These are phyloP conservation scores for Oryza meridionalis DNA, from an alignment of 176 grass and related monocot genomes.

Conservation along the genomic window DNA sequence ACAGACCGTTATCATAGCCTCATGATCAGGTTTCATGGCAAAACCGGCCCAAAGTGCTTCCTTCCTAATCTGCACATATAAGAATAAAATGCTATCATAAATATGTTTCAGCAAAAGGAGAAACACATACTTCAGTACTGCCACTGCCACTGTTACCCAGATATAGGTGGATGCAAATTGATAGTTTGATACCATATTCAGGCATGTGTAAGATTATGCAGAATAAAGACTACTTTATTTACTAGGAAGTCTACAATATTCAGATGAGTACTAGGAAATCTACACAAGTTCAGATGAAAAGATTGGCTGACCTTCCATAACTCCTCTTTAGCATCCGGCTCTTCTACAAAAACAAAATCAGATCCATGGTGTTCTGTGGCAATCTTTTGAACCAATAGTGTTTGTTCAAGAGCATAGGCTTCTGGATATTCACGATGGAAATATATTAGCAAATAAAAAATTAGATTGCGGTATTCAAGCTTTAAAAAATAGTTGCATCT, in stretches of 20 bases:
- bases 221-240: not conserved
- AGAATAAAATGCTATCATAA: constrained; percentile 17
- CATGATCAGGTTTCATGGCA: constrained; percentile 84
- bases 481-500: constrained; percentile 8
- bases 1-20: constrained; percentile 96
- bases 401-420: constrained; percentile 93
- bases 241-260: constrained; percentile 13
- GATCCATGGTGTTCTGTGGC: constrained; percentile 81
- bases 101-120: constrained; percentile 34
- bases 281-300: not conserved
- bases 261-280: constrained; percentile 22
- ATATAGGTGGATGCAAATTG: not conserved
- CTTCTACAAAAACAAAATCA: constrained; percentile 92
- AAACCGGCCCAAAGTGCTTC: constrained; percentile 96
- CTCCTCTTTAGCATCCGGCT: constrained; percentile 73
- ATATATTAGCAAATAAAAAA: constrained; percentile 33
- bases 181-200: too few species aligned
- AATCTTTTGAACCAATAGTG: constrained; percentile 92
- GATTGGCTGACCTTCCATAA: constrained; percentile 74
- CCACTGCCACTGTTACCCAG: not conserved
- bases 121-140: not conserved
- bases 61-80: constrained; percentile 77
- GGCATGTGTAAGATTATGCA: not conserved
- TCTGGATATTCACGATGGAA: constrained; percentile 56
- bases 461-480: not conserved